These are phyloP conservation scores for Leccinum imitatum DNA, from an alignment of 768 basidiomycete genomes.

Conservation along the genomic window DNA sequence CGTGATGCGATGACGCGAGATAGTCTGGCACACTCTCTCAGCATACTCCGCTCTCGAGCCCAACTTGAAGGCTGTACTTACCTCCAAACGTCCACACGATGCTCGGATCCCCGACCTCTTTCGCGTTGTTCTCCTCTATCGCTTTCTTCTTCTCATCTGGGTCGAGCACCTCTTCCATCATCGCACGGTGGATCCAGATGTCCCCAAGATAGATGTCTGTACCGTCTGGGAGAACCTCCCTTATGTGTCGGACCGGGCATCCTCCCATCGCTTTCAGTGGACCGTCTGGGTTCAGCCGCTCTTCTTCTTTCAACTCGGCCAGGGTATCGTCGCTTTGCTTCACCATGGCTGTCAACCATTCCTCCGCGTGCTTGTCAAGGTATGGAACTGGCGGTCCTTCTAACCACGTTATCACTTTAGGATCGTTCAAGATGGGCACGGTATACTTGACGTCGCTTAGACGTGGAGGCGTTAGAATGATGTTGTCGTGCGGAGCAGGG, in stretches of 20 bases:
- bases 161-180: conserved; percentile 34
- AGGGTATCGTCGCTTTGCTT: conserved; percentile 24
- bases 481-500: conserved; percentile 46
- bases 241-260: conserved; percentile 50
- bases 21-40: conserved; percentile 45
- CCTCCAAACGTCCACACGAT: conserved; percentile 66
- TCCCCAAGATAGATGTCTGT: conserved; percentile 53
- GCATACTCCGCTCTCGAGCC: neutral
- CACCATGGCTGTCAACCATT: conserved; percentile 34
- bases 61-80: conserved; percentile 26
- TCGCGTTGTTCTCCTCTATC: conserved; percentile 41
- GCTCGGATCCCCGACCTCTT: conserved; percentile 47
- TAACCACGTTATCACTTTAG: conserved; percentile 44
- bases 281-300: conserved; percentile 17
- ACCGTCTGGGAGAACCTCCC: conserved; percentile 57
- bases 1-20: conserved; percentile 58
- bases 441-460: conserved; percentile 39
- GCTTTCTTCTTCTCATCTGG: conserved; percentile 36
- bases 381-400: conserved; percentile 57
- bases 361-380: conserved; percentile 37
- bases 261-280: conserved; percentile 36
- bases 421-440: conserved; percentile 49
- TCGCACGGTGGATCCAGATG: conserved; percentile 25
- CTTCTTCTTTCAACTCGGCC: conserved; percentile 20
- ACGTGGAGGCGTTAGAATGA: conserved; percentile 62